Base-by-base conservation (phyloP, 2,329 filamentous ascomycete genomes). In the Curvularia sp. region DNA sequence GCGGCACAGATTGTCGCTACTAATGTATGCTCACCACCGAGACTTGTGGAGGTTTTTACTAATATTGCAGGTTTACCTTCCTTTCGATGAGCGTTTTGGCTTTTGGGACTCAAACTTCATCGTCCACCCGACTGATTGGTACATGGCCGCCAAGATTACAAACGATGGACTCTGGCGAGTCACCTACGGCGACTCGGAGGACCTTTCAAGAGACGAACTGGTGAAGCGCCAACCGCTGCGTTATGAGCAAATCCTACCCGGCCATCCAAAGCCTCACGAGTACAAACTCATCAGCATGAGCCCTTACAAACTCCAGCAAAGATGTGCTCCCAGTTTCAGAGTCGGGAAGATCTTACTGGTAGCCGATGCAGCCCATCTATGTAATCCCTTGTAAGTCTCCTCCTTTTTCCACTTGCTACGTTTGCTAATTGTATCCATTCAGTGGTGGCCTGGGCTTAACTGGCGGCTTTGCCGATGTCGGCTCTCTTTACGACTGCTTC, bases 391-490 rank as follows among this genome's bases (percentile, higher is more conserved):
- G 71, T 73, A 65, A 50, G 65, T 51, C 7, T 13, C 3, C 2
- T 41, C 18, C n/a, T 5, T 25, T 18, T 25, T 13, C 8, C 8
- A 10, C 6, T 15, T 1, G 3, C 1, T 13, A 12, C 2, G 15
- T 12, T 49, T 4, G 53, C 57, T 67, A 48, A 67, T 21, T 23
- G 34, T 1, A n/a, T 7, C 18, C 5, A 15, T 10, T 19, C 57
- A 74, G 72, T 74, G 87, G 87, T 45, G 87, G 87, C 0, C 77
- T 88, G 15, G 87, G 87, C 1, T 82, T 89, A 49, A 88, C 86
- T 0, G 86, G 86, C 5, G 87, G 87, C 0, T 85, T 89, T 53
- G 84, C 86, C n/a, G 87, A 89, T 63, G 81, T 87, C 2, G 86
- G 84, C 10, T 84, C 85, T 0, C 79, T 89, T 5, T 86, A 81